phyloP scores from a whole-genome alignment of 2,329 filamentous ascomycete species.

The Sporothrix euskadiensis region DNA sequence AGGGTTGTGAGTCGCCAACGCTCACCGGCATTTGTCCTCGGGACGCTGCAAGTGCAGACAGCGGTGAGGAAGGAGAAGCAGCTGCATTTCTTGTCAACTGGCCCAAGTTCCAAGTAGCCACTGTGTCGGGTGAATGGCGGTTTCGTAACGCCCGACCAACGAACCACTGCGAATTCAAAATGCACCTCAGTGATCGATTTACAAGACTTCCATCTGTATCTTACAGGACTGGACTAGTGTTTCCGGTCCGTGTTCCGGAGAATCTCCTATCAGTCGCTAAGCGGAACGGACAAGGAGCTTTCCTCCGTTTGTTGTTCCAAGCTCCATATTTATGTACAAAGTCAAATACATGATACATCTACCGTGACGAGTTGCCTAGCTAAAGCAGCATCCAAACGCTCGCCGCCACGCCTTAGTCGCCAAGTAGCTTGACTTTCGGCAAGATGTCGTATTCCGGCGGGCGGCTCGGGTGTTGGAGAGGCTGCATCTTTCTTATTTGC shows the following conservation, averaged over 20 bases:
- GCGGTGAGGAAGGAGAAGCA: slow-evolving; percentile 3
- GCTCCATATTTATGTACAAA: neutral
- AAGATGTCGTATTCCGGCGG: slow-evolving; percentile 20
- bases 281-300: neutral
- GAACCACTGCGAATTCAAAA: neutral
- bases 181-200: neutral
- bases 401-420: neutral
- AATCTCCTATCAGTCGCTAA: neutral
- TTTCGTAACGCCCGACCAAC: neutral
- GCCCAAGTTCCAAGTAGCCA: neutral
- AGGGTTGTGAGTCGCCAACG: neutral
- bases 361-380: neutral
- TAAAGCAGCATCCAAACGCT: neutral
- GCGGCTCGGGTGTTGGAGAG: slow-evolving; percentile 18
- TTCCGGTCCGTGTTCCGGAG: neutral
- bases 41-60: neutral
- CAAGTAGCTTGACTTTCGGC: slow-evolving; percentile 3
- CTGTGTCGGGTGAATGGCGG: neutral
- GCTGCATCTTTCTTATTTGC: neutral
- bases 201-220: neutral
- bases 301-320: neutral
- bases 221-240: too few species aligned
- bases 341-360: neutral
- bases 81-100: neutral
- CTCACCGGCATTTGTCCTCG: slow-evolving; percentile 21